Percentiles rank a stretch among this genome's conserved stretches.
Evolutionary conservation across 139 green algal species (phyloP).

Genomic region (Chlorokybus atmophyticus): DNA sequence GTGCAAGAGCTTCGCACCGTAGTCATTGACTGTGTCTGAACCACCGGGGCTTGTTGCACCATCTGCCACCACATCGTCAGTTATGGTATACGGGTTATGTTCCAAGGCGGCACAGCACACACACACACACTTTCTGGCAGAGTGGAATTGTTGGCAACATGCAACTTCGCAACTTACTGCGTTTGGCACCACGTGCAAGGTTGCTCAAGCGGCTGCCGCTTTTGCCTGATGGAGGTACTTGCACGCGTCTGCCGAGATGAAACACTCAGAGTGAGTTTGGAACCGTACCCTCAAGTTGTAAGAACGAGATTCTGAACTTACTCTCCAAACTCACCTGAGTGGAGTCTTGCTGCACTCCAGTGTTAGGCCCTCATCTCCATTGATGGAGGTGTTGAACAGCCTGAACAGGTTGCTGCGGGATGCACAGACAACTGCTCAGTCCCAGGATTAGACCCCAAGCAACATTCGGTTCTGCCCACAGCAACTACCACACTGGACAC

Average conservation of each 20-base stretch:
- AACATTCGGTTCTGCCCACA: not conserved
- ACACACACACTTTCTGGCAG: not conserved
- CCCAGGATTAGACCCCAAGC: not conserved
- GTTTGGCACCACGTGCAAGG: conserved; percentile 1
- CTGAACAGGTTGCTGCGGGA: conserved; percentile 29
- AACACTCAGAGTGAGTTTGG: not conserved
- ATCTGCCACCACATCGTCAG: too few relatives aligned
- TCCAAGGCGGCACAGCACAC: not conserved
- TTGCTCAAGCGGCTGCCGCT: conserved; percentile 5
- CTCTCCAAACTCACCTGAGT: conserved; percentile 13
- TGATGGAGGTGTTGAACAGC: conserved; percentile 14
- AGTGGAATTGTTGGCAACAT: not conserved
- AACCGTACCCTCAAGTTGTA: not conserved
- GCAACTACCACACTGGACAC: not conserved
- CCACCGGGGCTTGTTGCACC: not conserved
- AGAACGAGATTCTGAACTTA: not conserved
- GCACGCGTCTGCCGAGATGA: conserved; percentile 7
- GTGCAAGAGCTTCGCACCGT: conserved; percentile 80
- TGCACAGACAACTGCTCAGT: conserved; percentile 1
- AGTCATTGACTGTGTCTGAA: conserved; percentile 40
- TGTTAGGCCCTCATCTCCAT: conserved; percentile 14
- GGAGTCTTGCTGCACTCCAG: conserved; percentile 28
- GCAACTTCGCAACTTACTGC: not conserved
- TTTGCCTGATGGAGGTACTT: not conserved
- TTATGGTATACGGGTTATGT: not conserved